phyloP scores from a whole-genome alignment of 2,329 filamentous ascomycete genomes.

The Paracorniculantispora psalliotae region DNA sequence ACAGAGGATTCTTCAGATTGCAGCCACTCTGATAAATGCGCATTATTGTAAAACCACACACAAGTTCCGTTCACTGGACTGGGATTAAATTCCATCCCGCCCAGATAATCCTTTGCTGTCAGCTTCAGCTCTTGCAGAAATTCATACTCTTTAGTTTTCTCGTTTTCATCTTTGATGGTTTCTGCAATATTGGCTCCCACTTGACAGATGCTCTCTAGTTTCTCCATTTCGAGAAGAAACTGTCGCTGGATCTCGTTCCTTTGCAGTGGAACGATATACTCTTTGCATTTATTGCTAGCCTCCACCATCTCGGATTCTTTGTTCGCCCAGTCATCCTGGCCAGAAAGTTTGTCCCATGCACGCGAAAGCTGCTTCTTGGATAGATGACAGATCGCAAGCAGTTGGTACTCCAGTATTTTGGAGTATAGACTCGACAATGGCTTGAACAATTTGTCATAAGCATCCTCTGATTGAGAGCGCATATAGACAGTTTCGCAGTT shows the following conservation, averaged over 20 bases:
- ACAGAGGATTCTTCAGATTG: background rate
- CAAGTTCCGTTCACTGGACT: background rate
- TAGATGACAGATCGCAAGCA: conserved; percentile 2
- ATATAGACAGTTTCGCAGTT: background rate
- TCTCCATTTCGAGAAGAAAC: background rate
- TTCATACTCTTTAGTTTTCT: background rate
- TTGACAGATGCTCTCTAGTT: background rate
- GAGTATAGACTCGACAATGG: background rate
- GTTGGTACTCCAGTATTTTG: conserved; percentile 5
- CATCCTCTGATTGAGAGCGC: background rate
- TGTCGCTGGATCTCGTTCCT: background rate
- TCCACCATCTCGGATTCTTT: background rate
- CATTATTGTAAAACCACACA: background rate
- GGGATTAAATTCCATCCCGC: background rate
- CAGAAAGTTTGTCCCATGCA: background rate
- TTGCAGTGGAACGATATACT: background rate
- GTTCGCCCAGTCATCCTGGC: background rate
- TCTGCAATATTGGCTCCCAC: background rate
- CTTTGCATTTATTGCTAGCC: background rate
- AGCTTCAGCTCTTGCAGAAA: background rate
- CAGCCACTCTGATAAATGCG: background rate
- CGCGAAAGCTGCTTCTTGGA: background rate
- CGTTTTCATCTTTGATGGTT: background rate
- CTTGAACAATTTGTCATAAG: background rate
- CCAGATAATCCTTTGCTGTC: background rate